A percentile compares a stretch with the other conserved stretches of the same genome.
Evolutionary conservation across 202 grass and related monocot genomes (phyloP).

Genomic region (Musa balbisiana): DNA sequence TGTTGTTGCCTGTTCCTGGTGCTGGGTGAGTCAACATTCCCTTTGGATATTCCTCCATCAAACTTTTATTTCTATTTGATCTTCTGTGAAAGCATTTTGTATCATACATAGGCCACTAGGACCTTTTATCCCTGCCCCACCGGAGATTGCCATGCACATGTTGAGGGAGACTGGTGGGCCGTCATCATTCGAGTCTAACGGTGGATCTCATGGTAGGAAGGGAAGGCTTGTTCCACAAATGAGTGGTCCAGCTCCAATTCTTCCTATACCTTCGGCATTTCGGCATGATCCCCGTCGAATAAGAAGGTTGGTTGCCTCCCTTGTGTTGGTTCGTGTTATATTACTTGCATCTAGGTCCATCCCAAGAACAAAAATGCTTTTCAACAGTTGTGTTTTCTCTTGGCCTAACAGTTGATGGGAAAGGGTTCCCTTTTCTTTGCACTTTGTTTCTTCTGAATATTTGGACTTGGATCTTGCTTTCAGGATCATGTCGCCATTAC

Average conservation of each 20-base stretch:
- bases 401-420: too few relatives aligned
- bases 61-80: background rate
- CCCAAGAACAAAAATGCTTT: too few relatives aligned
- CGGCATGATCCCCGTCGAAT: conserved; percentile 75
- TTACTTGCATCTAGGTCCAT: too few relatives aligned
- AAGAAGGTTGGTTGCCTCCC: conserved; percentile 37
- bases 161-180: conserved; percentile 79
- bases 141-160: conserved; percentile 93
- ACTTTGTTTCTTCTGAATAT: too few relatives aligned
- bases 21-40: conserved; percentile 60
- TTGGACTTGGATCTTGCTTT: too few relatives aligned
- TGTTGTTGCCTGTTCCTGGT: conserved; percentile 92
- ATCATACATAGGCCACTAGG: conserved; percentile 57
- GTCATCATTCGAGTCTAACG: conserved; percentile 64
- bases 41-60: background rate
- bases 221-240: conserved; percentile 48
- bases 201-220: conserved; percentile 41
- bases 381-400: too few relatives aligned
- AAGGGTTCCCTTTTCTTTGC: too few relatives aligned
- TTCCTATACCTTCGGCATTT: conserved; percentile 72
- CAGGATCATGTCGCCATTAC: too few relatives aligned
- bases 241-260: conserved; percentile 60
- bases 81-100: too few relatives aligned
- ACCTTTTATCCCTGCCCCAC: conserved; percentile 90
- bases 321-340: background rate